Evolutionary conservation across 1,284 basidiomycete species (phyloP), one percentile per base, ranked within the genome.

Genomic region (Wallemia hederae): DNA sequence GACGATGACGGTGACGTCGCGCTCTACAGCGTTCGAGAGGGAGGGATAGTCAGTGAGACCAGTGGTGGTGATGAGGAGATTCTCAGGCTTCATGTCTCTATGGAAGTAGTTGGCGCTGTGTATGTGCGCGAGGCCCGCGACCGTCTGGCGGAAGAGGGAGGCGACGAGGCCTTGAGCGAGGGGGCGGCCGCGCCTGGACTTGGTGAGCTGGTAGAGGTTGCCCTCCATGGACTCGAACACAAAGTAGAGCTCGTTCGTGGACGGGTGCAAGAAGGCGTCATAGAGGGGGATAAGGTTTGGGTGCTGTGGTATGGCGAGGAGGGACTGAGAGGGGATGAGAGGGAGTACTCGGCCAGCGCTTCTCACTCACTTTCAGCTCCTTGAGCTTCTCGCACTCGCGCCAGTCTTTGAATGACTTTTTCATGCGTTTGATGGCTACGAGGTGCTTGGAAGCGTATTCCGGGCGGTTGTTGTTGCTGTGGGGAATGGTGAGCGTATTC

Each of bases 181-280:
- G 5, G 88, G 81, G 62, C 91, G 80, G 60, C 91, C 90, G 72
- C 87, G 90, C 63, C 94, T 82, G 29, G 91, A 83, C 74, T 94
- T 97, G 72, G 96, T 94, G 72, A 99, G 84, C 72, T 99, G 94
- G 72, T 94, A 98, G 62, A 99, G 80, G 72, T 99, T 98, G 66
- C 94, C 94, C 72, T 99, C 94, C 94, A 99, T 98, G 70, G 90
- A 91, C 73, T 99, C 94, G 71, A 99, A 98, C 60, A 98, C 94
- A 69, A 98, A 97, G 73, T 97, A 96, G 66, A 99, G 85, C 73
- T 98, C 90, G 71, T 85, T 87, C 61, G 87, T 81, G 64, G 81
- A 78, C 0, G 91, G 91, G 58, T 91, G 81, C 66, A 97, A 83
- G 74, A 97, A 99, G 67, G 90, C 92, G 72, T 99, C 94, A 76